phyloP scores from a whole-genome alignment of 306 rosid genomes.

The Vigna unguiculata region DNA sequence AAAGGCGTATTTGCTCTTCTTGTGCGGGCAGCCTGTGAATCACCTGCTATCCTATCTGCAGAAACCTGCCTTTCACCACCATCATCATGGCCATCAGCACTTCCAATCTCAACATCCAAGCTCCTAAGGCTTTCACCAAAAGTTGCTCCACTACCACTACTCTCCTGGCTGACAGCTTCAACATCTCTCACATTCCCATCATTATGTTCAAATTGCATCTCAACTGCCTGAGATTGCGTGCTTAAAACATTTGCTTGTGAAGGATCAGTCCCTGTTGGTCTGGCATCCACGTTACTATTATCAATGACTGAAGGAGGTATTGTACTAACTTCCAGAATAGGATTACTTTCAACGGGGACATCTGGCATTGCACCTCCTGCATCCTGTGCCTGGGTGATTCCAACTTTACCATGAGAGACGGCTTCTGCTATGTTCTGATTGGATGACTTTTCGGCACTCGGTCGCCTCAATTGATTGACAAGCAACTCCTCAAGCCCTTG shows the following conservation, averaged over 20 bases:
- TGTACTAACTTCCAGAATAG: constrained; percentile 54
- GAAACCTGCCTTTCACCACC: constrained; percentile 89
- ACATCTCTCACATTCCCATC: constrained; percentile 85
- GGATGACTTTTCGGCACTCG: constrained; percentile 64
- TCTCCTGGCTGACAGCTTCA: constrained; percentile 98
- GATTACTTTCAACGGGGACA: constrained; percentile 61
- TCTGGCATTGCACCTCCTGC: constrained; percentile 65
- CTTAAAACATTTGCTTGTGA: constrained; percentile 60
- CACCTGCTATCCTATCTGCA: constrained; percentile 75
- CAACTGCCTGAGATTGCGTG: constrained; percentile 68
- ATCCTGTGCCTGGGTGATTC: constrained; percentile 61
- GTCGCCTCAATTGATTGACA: constrained; percentile 86
- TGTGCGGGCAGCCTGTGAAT: constrained; percentile 73
- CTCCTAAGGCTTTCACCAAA: constrained; percentile 99
- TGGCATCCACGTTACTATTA: constrained; percentile 50
- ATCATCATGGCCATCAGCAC: constrained; percentile 99
- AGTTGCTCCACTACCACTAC: constrained; percentile 99
- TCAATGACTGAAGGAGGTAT: constrained; percentile 47
- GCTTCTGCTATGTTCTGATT: constrained; percentile 56
- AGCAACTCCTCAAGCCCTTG: constrained; percentile 96
- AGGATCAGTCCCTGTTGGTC: constrained; percentile 63
- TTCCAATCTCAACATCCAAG: constrained; percentile 98
- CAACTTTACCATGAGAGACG: constrained; percentile 61
- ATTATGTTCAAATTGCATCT: constrained; percentile 88
- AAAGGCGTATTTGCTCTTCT: constrained; percentile 76